A percentile compares a stretch with the other conserved stretches of the same genome.
These are phyloP conservation scores for Taphrina populina DNA, from an alignment of 1,139 yeast species.

Conservation along the genomic window DNA sequence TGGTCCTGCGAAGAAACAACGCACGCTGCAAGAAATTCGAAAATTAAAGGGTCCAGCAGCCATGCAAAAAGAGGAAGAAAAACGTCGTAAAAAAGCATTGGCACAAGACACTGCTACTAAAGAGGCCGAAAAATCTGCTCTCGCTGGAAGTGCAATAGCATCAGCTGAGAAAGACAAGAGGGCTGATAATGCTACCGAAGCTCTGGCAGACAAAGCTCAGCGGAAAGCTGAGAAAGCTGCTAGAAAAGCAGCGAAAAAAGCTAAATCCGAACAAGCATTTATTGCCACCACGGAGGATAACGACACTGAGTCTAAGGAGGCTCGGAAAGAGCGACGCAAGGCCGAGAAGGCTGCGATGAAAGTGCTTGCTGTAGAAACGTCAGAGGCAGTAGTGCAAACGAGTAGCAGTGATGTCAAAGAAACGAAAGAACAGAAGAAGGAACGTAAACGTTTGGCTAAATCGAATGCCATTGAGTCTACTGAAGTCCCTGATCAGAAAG, in stretches of 20 bases:
- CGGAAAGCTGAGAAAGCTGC: constrained; percentile 23
- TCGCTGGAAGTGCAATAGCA: neutral
- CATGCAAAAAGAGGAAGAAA: constrained; percentile 24
- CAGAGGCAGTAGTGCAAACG: neutral
- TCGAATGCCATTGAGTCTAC: neutral
- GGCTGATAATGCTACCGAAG: neutral
- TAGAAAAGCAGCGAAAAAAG: constrained; percentile 25
- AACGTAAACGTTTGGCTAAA: constrained; percentile 13
- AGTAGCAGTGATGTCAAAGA: neutral
- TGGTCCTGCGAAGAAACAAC: constrained; percentile 13
- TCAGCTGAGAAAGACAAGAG: constrained; percentile 12
- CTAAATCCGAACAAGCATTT: neutral
- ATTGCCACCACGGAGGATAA: neutral
- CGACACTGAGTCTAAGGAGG: constrained; percentile 15
- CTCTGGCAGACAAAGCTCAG: constrained; percentile 6
- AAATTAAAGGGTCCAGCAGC: constrained; percentile 26
- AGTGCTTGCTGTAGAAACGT: neutral
- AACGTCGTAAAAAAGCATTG: constrained; percentile 15
- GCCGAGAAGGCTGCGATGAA: constrained; percentile 17
- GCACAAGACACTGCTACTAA: too few species aligned
- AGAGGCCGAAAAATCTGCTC: neutral
- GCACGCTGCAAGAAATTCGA: constrained; percentile 26
- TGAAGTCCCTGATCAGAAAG: neutral
- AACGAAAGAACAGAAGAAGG: constrained; percentile 14
- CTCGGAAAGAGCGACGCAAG: constrained; percentile 13